A percentile compares a stretch with the other conserved stretches of the same genome.
Evolutionary conservation across 2,329 filamentous ascomycete species (phyloP).

Genomic region (Hypoxylon sp.): DNA sequence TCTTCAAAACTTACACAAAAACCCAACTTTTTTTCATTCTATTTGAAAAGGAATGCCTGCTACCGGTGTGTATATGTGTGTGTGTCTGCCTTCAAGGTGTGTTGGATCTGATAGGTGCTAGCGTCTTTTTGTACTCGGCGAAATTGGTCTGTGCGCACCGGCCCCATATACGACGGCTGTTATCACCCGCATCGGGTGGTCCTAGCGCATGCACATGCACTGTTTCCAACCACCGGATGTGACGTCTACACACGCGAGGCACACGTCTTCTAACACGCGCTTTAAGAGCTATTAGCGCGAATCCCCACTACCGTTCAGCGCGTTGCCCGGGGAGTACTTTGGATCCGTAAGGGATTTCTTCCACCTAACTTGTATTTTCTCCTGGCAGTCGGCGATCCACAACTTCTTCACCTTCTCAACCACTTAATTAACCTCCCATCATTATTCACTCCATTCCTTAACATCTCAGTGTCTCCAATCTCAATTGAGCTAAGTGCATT

Average conservation of each 20-base stretch:
- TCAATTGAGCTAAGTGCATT: neutral
- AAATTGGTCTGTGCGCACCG: conserved; percentile 27
- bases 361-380: conserved; percentile 48
- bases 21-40: conserved; percentile 33
- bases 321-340: conserved; percentile 49
- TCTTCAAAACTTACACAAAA: conserved; percentile 24
- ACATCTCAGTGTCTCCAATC: conserved; percentile 10
- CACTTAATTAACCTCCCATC: conserved; percentile 19
- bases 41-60: conserved; percentile 42
- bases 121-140: conserved; percentile 38
- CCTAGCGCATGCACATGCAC: conserved; percentile 6
- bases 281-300: conserved; percentile 48
- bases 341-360: conserved; percentile 45
- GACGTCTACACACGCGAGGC: conserved; percentile 42
- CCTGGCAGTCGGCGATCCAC: conserved; percentile 23
- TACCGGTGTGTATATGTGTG: conserved; percentile 30
- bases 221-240: conserved; percentile 36
- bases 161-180: conserved; percentile 25
- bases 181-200: conserved; percentile 17
- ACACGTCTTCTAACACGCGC: conserved; percentile 41
- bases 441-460: conserved; percentile 14
- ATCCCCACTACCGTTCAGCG: conserved; percentile 46
- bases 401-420: conserved; percentile 24
- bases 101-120: conserved; percentile 43
- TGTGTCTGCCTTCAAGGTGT: conserved; percentile 38